Evolutionary conservation across 1,284 basidiomycete genomes (phyloP), one percentile per base, ranked within the genome.

Genomic region (Moniliella sp.): DNA sequence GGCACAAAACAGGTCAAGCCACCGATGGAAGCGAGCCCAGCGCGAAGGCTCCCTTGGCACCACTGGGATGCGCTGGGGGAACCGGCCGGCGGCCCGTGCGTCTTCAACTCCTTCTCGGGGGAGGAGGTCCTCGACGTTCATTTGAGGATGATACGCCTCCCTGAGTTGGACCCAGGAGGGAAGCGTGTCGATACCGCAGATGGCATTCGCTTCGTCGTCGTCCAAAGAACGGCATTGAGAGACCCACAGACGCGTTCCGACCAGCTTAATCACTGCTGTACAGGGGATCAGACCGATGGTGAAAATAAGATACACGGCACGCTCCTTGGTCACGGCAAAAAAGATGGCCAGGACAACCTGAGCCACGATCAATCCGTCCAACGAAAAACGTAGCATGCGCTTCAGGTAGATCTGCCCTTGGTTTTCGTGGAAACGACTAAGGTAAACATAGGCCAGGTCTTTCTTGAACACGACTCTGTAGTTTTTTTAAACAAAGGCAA

Each of bases 371-470:
- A 74, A 55, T 15, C 76, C 79, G 62, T 86, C 82, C 14, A 81
- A 62, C 14, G 77, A 77, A 55, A 81, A 86, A 25, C 81, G 70
- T 33, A 81, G 62, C 13, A 81, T 67, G 5, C 82, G 69, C 26
- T 79, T 73, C 25, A 76, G 67, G 33, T 83, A 66, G 14, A 73
- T 44, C 34, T 73, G 69, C 0, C 80, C 80, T 43, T 83, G 76
- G 25, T 70, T 73, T 61, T 88, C 82, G 55, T 83, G 86, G 43
- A 57, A 60, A 11, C 78, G 71, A 54, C 81, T 76, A 12, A 78
- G 78, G 57, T 84, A 86, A 8, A 82, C 75, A 55, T 81, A 78
- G 21, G 80, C 68, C 30, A 84, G 67, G 71, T 77, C 76, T 49
- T 79, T 78, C 61, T 80, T 83, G 41, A 83, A 70, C 12, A 84